These are phyloP conservation scores for Fusarium nodosum DNA, from an alignment of 2,329 filamentous ascomycete species.

Conservation along the genomic window DNA sequence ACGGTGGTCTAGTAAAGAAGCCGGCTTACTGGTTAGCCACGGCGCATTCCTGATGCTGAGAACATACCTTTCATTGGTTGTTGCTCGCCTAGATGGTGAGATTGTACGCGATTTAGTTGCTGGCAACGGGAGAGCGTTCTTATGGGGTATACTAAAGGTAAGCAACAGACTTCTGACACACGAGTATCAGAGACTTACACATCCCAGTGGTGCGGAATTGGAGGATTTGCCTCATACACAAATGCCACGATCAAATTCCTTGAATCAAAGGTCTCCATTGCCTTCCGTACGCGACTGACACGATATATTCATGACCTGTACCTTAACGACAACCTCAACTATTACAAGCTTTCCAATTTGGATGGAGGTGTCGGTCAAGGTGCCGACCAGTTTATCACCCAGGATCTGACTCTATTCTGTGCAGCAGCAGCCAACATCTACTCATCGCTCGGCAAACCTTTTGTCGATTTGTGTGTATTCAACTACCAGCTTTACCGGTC, in stretches of 20 bases:
- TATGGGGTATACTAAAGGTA: slow-evolving; percentile 87
- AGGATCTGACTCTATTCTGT: slow-evolving; percentile 96
- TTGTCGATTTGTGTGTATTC: slow-evolving; percentile 97
- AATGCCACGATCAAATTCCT: slow-evolving; percentile 99
- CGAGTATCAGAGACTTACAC: slow-evolving; percentile 5
- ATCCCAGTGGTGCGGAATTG: slow-evolving; percentile 86
- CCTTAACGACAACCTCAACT: slow-evolving; percentile 93
- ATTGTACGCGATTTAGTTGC: slow-evolving; percentile 97
- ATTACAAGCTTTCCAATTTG: slow-evolving; percentile 93
- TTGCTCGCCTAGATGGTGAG: slow-evolving; percentile 93
- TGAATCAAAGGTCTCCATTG: slow-evolving; percentile 97
- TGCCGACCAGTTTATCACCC: slow-evolving; percentile 97
- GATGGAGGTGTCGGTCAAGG: slow-evolving; percentile 93
- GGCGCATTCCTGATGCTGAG: slow-evolving; percentile 89
- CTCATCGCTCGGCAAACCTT: slow-evolving; percentile 95
- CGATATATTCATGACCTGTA: slow-evolving; percentile 98
- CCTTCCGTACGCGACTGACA: slow-evolving; percentile 94
- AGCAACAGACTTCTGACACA: slow-evolving; percentile 20
- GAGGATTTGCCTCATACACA: slow-evolving; percentile 93
- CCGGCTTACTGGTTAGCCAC: slow-evolving; percentile 89
- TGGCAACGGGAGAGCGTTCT: slow-evolving; percentile 88
- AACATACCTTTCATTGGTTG: slow-evolving; percentile 93
- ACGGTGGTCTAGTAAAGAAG: slow-evolving; percentile 94
- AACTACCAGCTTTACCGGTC: slow-evolving; percentile 97
- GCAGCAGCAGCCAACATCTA: slow-evolving; percentile 92